Evolutionary conservation across 2,329 filamentous ascomycete species (phyloP), one percentile per base, ranked within the genome.

Genomic region (Pleoardoris graminearum): DNA sequence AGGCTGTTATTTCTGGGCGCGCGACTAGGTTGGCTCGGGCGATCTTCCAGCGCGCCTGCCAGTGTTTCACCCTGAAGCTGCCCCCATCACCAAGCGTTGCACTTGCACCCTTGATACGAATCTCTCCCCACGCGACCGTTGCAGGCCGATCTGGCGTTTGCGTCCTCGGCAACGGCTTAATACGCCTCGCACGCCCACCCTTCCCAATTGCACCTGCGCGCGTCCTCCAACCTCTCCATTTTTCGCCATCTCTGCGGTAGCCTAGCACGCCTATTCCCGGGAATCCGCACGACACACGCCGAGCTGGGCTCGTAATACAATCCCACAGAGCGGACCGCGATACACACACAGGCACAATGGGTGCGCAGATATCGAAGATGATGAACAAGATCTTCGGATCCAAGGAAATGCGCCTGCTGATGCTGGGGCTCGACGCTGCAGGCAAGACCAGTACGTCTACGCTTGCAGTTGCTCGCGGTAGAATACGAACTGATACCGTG

Each of bases 351-450:
- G 80, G 78, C 80, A 87, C 68, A 55, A 97, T 97, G 93, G 93
- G 93, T 74, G 89, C 84, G 65, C 86, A 88, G 76, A 82, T 97
- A 74, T 96, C 91, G 62, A 96, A 96, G 79, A 89, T 96, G 80
- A 90, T 97, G 90, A 88, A 88, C 80, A 97, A 96, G 88, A 91
- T 97, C 83, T 97, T 97, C 80, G 93, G 93, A 80, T 95, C 91
- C 51, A 96, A 96, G 81, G 94, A 97, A 79, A 97, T 97, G 91
- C 90, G 94, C 68, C 83, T 99, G 73, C 81, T 97, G 73, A 99
- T 99, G 94, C 81, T 99, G 70, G 94, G 94, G 58, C 85, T 97
- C 63, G 94, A 99, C 77, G 94, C 94, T 58, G 94, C 94, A 50
- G 94, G 94, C 77, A 99, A 99, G 84, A 99, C 94, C 29, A 97